A percentile compares a stretch with the other conserved stretches of the same genome.
Evolutionary conservation across 1,284 basidiomycete genomes (phyloP).

Genomic region (Pulveroboletus sp.): DNA sequence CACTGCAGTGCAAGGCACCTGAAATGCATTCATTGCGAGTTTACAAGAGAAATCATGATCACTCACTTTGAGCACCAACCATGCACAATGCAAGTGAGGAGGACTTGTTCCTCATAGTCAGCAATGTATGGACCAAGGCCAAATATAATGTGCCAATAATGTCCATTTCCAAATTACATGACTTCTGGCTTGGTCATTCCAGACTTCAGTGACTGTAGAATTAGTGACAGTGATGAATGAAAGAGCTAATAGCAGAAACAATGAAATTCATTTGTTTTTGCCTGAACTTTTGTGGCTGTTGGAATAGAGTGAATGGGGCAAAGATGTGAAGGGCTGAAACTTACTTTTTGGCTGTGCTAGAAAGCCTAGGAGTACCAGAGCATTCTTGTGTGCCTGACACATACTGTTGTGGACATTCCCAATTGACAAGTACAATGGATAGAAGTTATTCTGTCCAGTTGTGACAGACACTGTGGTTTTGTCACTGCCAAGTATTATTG

Average conservation of each 20-base stretch:
- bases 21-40: too few species aligned
- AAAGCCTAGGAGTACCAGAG: constrained; percentile 33
- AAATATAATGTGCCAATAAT: constrained; percentile 14
- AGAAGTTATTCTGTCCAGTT: constrained; percentile 40
- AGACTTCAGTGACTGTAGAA: neutral
- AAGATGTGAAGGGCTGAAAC: neutral
- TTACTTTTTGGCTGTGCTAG: constrained; percentile 39
- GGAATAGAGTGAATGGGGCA: too few species aligned
- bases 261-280: neutral
- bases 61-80: constrained; percentile 24
- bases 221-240: neutral
- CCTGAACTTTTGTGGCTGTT: neutral
- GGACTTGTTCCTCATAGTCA: constrained; percentile 28
- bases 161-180: constrained; percentile 8
- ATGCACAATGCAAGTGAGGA: constrained; percentile 18
- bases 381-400: constrained; percentile 31
- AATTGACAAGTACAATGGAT: constrained; percentile 36
- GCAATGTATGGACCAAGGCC: constrained; percentile 27
- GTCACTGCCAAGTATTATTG: constrained; percentile 38
- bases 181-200: constrained; percentile 19
- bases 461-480: constrained; percentile 42
- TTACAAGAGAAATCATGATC: too few species aligned
- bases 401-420: constrained; percentile 37
- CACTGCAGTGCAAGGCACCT: too few species aligned
- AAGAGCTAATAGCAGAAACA: neutral